A percentile compares a stretch with the other conserved stretches of the same genome.
phyloP scores from a whole-genome alignment of 495 filamentous ascomycete genomes.

The Podospora sp. region DNA sequence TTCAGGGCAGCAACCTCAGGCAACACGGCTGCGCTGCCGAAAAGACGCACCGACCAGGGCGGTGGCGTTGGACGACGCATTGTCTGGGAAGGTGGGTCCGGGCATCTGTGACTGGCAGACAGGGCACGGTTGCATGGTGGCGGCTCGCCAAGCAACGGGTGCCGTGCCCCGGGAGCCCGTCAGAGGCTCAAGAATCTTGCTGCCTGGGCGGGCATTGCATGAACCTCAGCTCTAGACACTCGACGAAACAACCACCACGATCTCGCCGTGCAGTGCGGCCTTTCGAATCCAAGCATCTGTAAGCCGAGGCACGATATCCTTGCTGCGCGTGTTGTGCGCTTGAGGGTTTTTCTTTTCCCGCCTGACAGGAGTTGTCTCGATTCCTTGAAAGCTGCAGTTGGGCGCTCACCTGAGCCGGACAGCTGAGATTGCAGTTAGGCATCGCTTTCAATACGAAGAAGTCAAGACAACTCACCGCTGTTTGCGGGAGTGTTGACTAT shows the following conservation, averaged over 20 bases:
- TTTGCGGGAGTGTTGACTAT: background rate
- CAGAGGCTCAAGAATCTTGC: constrained; percentile 13
- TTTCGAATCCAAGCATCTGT: background rate
- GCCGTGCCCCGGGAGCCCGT: background rate
- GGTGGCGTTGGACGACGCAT: background rate
- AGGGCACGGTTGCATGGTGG: background rate
- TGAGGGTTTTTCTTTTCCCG: background rate
- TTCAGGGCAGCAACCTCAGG: background rate
- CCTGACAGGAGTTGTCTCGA: background rate
- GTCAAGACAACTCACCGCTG: background rate
- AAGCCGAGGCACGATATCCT: background rate
- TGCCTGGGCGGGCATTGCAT: constrained; percentile 9
- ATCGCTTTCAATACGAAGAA: background rate
- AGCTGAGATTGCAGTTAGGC: background rate
- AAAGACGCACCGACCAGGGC: background rate
- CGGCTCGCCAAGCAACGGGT: background rate
- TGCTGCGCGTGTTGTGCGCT: background rate
- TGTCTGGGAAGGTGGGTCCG: background rate
- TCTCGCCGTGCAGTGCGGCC: background rate
- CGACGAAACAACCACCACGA: background rate
- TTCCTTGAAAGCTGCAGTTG: background rate
- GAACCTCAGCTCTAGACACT: background rate
- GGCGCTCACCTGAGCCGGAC: background rate
- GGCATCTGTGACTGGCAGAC: background rate
- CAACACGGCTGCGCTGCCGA: background rate